These are phyloP conservation scores for Dioscorea zingiberensis DNA, from an alignment of 106 monocot genomes.

Conservation along the genomic window DNA sequence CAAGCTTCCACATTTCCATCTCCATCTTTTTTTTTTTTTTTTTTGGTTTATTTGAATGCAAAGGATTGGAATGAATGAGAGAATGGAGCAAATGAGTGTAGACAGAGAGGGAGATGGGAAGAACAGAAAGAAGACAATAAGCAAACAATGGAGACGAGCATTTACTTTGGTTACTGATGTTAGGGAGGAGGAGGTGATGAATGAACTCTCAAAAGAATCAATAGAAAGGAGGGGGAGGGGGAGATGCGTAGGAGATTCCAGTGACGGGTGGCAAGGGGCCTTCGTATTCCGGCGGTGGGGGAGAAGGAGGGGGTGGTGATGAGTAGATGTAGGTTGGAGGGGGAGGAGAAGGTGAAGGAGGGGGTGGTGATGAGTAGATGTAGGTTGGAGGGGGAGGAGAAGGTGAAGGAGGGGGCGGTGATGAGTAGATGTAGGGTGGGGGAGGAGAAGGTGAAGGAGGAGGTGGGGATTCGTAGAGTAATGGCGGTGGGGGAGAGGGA, in stretches of 20 bases:
- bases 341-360: conserved; percentile 1
- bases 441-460: conserved; percentile 13
- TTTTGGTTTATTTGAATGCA: too few species aligned
- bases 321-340: not conserved
- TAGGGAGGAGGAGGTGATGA: not conserved
- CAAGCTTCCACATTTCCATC: too few species aligned
- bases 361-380: not conserved
- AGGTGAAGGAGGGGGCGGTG: not conserved
- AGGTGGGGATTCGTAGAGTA: conserved; percentile 4
- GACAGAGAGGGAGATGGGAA: too few species aligned
- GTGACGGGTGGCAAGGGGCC: conserved; percentile 48
- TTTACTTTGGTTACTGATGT: conserved; percentile 1
- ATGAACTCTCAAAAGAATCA: conserved; percentile 34
- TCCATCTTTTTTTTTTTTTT: too few species aligned
- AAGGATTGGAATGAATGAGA: too few species aligned
- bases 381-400: conserved; percentile 6
- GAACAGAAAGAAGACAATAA: not conserved
- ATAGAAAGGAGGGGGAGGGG: conserved; percentile 48
- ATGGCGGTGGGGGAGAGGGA: conserved; percentile 7
- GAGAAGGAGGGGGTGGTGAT: conserved; percentile 13
- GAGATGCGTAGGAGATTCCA: conserved; percentile 43
- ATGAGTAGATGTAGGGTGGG: not conserved
- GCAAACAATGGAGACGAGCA: conserved; percentile 3
- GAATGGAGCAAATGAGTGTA: too few species aligned
- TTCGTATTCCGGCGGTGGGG: conserved; percentile 20